Conservation (phyloP, 805 yeast genomes). For the Sugiyamaella americana region DNA sequence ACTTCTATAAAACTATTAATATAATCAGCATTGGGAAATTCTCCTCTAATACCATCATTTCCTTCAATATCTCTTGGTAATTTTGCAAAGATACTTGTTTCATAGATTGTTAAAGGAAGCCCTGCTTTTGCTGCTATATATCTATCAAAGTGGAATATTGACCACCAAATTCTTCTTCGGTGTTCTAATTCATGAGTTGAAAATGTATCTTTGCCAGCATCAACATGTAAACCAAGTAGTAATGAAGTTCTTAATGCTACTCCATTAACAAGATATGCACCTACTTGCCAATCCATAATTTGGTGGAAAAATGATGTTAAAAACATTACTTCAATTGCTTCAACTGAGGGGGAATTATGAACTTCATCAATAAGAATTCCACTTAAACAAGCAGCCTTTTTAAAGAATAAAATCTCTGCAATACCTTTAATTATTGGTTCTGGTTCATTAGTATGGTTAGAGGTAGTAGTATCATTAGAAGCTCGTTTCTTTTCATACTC, state of each 20-base stretch:
- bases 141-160: constrained; percentile 20
- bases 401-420: constrained; percentile 19
- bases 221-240: constrained; percentile 22
- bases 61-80: constrained; percentile 14
- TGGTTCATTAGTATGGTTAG: neutral
- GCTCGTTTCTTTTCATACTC: neutral
- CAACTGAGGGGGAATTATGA: constrained; percentile 10
- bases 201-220: constrained; percentile 13
- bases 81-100: constrained; percentile 16
- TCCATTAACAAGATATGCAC: constrained; percentile 17
- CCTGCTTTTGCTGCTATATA: constrained; percentile 23
- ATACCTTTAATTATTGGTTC: neutral
- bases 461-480: neutral
- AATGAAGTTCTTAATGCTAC: constrained; percentile 18
- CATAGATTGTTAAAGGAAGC: constrained; percentile 19
- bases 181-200: constrained; percentile 19
- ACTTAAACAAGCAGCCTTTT: constrained; percentile 12
- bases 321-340: constrained; percentile 18
- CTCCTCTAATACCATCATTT: constrained; percentile 3
- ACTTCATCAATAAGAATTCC: constrained; percentile 15
- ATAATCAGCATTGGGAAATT: constrained; percentile 18
- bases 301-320: constrained; percentile 21
- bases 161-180: constrained; percentile 24
- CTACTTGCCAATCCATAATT: constrained; percentile 16
- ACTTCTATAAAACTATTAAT: constrained; percentile 21